Conservation (phyloP, 805 yeast genomes). For the Wickerhamiella spandovensis region DNA sequence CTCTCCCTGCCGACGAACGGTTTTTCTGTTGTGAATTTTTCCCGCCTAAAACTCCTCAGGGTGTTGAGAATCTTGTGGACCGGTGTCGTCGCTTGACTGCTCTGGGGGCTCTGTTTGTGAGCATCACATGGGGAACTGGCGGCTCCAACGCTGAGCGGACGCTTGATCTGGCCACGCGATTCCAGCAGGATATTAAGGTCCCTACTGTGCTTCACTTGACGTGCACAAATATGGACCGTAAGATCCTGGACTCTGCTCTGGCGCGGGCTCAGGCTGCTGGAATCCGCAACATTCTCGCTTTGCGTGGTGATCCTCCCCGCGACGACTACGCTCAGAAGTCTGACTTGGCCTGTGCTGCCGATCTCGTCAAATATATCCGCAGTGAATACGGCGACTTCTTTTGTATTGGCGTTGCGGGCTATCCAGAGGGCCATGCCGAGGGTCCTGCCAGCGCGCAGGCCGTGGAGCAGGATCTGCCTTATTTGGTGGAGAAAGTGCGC, state of each 20-base stretch:
- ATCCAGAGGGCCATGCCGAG: slow-evolving; percentile 94
- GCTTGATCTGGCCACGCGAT: slow-evolving; percentile 63
- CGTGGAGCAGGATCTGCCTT: slow-evolving; percentile 59
- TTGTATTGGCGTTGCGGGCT: slow-evolving; percentile 92
- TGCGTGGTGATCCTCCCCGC: slow-evolving; percentile 90
- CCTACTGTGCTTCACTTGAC: slow-evolving; percentile 92
- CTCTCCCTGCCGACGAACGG: slow-evolving; percentile 37
- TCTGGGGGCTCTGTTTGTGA: slow-evolving; percentile 76
- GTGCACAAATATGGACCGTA: slow-evolving; percentile 68
- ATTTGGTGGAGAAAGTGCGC: slow-evolving; percentile 63
- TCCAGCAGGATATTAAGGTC: slow-evolving; percentile 54
- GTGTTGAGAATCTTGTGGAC: slow-evolving; percentile 69
- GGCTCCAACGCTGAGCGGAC: slow-evolving; percentile 87
- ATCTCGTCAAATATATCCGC: slow-evolving; percentile 66
- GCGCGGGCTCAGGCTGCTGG: slow-evolving; percentile 27
- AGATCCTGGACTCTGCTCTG: slow-evolving; percentile 36
- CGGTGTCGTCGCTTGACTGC: slow-evolving; percentile 83
- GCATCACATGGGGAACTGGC: slow-evolving; percentile 98
- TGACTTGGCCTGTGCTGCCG: slow-evolving; percentile 69
- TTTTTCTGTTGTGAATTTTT: slow-evolving; percentile 87
- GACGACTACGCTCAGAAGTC: slow-evolving; percentile 22
- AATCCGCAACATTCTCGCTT: slow-evolving; percentile 86
- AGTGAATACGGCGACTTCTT: slow-evolving; percentile 73
- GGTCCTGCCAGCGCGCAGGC: slow-evolving; percentile 62
- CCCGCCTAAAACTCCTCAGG: slow-evolving; percentile 82